phyloP scores from a whole-genome alignment of 2,329 filamentous ascomycete genomes.

The Apiospora marii region DNA sequence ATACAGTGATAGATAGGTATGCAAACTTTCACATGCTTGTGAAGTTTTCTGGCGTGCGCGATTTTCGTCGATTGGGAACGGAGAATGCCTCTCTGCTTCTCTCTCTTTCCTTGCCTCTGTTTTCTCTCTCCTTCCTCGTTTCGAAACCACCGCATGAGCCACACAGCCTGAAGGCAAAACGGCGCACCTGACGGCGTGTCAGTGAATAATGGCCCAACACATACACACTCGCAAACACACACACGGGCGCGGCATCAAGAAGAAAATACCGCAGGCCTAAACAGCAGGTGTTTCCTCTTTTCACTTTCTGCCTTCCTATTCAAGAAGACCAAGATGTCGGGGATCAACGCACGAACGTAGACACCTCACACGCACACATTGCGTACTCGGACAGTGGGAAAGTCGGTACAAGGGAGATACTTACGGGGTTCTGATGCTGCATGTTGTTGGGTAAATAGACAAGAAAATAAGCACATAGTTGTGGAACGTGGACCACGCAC shows the following conservation, averaged over 20 bases:
- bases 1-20: background rate
- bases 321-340: background rate
- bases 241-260: background rate
- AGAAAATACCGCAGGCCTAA: slow-evolving; percentile 5
- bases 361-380: background rate
- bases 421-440: background rate
- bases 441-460: background rate
- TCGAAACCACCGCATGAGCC: background rate
- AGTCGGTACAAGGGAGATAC: background rate
- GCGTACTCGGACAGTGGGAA: background rate
- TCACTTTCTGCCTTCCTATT: background rate
- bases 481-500: background rate
- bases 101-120: background rate
- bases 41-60: background rate
- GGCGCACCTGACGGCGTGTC: background rate
- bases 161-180: background rate
- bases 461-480: background rate
- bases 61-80: background rate
- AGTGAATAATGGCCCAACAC: background rate
- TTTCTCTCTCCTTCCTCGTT: background rate
- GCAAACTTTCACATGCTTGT: background rate
- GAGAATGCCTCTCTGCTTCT: background rate
- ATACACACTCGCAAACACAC: background rate
- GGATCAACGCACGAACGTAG: background rate
- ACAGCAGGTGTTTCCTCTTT: background rate